These are phyloP conservation scores for Citrus maxima DNA, from an alignment of 345 rosid species.

Conservation along the genomic window DNA sequence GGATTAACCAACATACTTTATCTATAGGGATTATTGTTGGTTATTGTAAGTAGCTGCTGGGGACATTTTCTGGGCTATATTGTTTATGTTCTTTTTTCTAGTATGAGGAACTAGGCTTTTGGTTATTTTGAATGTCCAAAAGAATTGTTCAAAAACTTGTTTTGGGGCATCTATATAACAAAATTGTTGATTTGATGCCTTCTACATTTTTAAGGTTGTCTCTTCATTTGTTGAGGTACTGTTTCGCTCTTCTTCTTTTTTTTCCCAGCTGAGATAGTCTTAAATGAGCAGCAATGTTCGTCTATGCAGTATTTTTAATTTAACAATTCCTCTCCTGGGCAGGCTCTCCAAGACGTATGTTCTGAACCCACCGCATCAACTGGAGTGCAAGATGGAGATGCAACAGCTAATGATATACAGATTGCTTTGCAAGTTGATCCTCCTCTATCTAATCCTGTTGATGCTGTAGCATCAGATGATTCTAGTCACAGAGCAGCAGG, in stretches of 20 bases:
- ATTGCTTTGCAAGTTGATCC: conserved; percentile 25
- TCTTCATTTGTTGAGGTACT: background rate
- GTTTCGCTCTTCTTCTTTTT: background rate
- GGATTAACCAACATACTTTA: background rate
- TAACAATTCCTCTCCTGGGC: conserved; percentile 12
- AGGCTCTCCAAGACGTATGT: conserved; percentile 29
- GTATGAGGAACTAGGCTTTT: background rate
- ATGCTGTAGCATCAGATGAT: conserved; percentile 10
- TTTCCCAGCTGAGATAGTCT: background rate
- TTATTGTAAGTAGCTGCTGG: background rate
- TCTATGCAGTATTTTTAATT: background rate
- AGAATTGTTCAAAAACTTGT: background rate
- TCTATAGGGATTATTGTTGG: background rate
- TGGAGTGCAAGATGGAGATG: conserved; percentile 28
- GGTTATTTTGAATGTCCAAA: background rate
- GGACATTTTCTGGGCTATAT: background rate
- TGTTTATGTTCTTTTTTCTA: background rate
- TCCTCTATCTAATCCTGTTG: background rate
- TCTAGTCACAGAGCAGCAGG: background rate
- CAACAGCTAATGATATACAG: conserved; percentile 18
- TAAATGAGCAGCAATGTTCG: background rate
- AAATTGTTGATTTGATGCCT: background rate
- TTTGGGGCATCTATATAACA: background rate
- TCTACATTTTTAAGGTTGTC: background rate
- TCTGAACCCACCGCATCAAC: conserved; percentile 28